phyloP scores from a whole-genome alignment of 208 protist species.

The Borovskyia barvae region DNA sequence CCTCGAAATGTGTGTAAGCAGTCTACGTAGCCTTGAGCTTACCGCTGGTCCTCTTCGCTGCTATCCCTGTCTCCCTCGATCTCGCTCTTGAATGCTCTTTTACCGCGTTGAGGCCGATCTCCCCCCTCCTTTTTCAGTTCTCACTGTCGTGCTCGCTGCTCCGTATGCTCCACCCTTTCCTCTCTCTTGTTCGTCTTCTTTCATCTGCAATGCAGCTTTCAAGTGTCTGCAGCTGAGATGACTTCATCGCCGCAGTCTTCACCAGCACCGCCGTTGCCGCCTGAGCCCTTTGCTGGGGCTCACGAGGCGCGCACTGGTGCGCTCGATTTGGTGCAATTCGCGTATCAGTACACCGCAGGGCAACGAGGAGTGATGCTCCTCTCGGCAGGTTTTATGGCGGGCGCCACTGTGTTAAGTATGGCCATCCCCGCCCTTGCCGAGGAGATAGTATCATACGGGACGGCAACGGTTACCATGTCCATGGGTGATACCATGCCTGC shows the following conservation, averaged over 20 bases:
- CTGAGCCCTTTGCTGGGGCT: not conserved
- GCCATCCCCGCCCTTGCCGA: slow-evolving; percentile 41
- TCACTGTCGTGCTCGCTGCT: no score
- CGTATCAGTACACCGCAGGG: slow-evolving; percentile 32
- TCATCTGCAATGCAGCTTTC: no score
- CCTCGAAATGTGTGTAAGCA: no score
- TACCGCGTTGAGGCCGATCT: no score
- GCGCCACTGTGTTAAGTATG: slow-evolving; percentile 39
- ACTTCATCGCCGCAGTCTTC: not conserved
- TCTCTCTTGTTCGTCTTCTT: no score
- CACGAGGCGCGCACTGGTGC: not conserved
- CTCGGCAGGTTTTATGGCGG: slow-evolving; percentile 36
- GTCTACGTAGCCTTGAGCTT: no score
- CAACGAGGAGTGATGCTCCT: slow-evolving; percentile 32
- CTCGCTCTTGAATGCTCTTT: no score
- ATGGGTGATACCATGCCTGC: not conserved
- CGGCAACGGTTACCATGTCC: slow-evolving; percentile 1
- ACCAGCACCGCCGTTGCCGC: not conserved
- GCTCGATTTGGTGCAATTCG: slow-evolving; percentile 31
- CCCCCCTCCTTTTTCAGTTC: no score
- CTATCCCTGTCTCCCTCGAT: not conserved
- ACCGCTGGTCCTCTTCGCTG: no score
- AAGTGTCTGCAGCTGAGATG: no score
- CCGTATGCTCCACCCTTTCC: not conserved
- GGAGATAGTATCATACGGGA: slow-evolving; percentile 46